A percentile compares a stretch with the other conserved stretches of the same genome.
phyloP scores from a whole-genome alignment of 106 monocot genomes.

The Dendrobium catenatum region DNA sequence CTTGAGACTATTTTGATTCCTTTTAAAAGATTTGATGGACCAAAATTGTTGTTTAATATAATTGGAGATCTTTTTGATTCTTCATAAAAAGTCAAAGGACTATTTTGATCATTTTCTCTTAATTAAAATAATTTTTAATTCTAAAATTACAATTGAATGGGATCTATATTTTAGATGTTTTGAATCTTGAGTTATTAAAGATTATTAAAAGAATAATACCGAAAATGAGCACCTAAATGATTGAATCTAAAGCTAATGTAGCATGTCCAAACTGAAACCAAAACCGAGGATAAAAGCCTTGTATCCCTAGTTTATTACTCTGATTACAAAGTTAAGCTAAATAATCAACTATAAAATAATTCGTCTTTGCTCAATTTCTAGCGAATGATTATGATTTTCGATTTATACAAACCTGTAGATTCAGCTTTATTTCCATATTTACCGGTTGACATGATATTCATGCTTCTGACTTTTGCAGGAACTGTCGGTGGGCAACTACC shows the following conservation, averaged over 20 bases:
- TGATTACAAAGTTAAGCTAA: neutral
- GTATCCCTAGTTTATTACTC: neutral
- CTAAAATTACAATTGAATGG: neutral
- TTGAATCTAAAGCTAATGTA: neutral
- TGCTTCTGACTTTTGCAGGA: slow-evolving; percentile 21
- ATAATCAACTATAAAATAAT: neutral
- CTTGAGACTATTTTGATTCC: no score
- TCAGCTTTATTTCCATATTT: neutral
- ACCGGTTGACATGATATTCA: neutral
- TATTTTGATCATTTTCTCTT: no score
- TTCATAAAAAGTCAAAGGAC: no score
- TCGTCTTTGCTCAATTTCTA: neutral
- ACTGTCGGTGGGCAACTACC: slow-evolving; percentile 22
- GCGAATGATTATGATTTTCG: neutral
- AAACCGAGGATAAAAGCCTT: neutral
- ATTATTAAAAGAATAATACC: neutral
- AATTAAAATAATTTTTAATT: no score
- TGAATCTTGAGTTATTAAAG: neutral
- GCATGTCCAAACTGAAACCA: neutral
- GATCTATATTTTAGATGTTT: neutral
- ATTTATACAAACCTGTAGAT: neutral
- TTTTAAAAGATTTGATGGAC: no score
- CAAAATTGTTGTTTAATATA: no score
- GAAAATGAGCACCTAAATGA: neutral
- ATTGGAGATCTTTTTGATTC: no score